Conservation (phyloP, 2,329 filamentous ascomycete species). For the Thyridium curvatum region DNA sequence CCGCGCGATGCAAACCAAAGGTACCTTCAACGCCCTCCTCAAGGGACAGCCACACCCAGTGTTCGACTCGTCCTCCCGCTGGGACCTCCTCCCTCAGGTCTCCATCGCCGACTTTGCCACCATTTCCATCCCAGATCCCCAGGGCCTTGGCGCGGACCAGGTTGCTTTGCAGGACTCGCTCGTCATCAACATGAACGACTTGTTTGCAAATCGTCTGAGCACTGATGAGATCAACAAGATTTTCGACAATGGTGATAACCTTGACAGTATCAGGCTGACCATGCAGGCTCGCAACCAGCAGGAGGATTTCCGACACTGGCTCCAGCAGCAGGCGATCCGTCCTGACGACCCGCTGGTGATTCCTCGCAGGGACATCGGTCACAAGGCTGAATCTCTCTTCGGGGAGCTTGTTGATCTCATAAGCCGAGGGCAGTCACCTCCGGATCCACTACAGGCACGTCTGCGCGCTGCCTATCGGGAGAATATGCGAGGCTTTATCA, state of each 20-base stretch:
- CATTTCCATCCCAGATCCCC: constrained; percentile 25
- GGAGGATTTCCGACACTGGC: background rate
- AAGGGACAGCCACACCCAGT: background rate
- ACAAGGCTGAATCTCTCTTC: background rate
- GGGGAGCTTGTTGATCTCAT: background rate
- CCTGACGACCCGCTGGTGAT: background rate
- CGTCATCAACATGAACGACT: background rate
- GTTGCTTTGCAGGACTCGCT: constrained; percentile 35
- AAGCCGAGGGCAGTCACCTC: background rate
- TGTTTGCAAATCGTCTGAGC: background rate
- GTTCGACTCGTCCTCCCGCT: background rate
- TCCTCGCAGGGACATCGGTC: background rate
- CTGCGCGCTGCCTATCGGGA: too few species aligned
- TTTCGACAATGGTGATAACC: background rate
- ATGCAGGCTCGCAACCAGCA: background rate
- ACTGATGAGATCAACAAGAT: background rate
- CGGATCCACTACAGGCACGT: background rate
- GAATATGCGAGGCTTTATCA: too few species aligned
- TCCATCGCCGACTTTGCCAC: background rate
- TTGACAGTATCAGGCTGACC: background rate
- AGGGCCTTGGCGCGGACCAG: constrained; percentile 65
- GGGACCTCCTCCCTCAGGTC: background rate
- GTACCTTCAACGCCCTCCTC: constrained; percentile 9
- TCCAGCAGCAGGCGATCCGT: background rate
- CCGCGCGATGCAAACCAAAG: constrained; percentile 12